Conservation (phyloP, 2,329 filamentous ascomycete species). For the Chaetomiaceae sp. region DNA sequence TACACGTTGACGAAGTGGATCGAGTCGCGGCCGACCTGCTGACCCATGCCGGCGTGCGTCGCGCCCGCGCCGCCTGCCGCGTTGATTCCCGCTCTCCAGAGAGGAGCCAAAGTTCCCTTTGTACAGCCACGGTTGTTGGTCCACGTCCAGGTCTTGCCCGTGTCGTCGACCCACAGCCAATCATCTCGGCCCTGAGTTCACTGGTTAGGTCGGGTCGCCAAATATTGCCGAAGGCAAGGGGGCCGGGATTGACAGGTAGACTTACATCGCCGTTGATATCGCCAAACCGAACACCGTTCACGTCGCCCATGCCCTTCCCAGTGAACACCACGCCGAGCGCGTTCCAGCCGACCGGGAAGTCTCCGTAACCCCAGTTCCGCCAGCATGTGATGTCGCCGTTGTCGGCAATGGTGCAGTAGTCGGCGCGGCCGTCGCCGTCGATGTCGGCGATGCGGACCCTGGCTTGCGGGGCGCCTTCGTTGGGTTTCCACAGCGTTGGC, state of each 20-base stretch:
- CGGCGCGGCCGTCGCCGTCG: conserved; percentile 6
- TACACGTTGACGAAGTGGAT: conserved; percentile 6
- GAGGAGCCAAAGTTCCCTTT: background rate
- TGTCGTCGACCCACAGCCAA: conserved; percentile 23
- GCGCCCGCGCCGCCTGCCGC: background rate
- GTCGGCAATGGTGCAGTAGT: conserved; percentile 21
- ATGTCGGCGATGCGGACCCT: conserved; percentile 7
- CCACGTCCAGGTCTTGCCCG: conserved; percentile 19
- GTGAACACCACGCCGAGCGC: conserved; percentile 1
- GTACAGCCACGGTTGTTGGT: conserved; percentile 25
- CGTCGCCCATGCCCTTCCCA: conserved; percentile 21
- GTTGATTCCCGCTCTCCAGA: background rate
- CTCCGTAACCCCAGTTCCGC: conserved; percentile 10
- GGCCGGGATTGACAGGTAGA: too few relatives aligned
- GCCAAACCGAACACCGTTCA: background rate
- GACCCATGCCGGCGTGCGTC: background rate
- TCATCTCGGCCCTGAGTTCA: conserved; percentile 17
- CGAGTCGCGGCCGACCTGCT: background rate
- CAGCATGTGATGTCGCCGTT: conserved; percentile 15
- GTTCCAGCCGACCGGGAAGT: conserved; percentile 31
- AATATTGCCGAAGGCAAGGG: background rate
- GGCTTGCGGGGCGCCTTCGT: background rate
- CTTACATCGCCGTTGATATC: conserved; percentile 16
- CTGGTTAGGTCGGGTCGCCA: background rate
- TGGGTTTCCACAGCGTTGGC: background rate